Evolutionary conservation across 805 yeast species (phyloP), one percentile per base, ranked within the genome.

Genomic region (Candida krabiensis): DNA sequence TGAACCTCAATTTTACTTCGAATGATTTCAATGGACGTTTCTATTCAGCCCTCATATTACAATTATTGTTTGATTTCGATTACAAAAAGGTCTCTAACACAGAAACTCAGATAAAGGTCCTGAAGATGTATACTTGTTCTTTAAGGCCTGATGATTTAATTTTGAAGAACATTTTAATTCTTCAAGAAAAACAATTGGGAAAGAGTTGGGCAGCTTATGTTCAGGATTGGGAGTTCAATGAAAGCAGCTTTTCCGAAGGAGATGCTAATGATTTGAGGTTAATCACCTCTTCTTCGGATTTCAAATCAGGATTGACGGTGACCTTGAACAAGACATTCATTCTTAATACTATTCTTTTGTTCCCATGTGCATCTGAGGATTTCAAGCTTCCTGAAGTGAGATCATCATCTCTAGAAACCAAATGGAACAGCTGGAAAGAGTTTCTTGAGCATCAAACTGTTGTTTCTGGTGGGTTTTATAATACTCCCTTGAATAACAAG

Each of bases 151-250:
- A 75, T 25, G 97, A 91, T 54, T 55, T 76, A 37, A 41, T 89
- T 2, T 53, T 91, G 19, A 74, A 84, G 37, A 57, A 64, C 4
- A 61, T 86, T 2, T 55, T 91, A 30, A 67, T 70, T 37, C 56
- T 58, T 9, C 66, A 88, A 24, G 98, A 91, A 58, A 52, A 75
- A 0, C 60, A 62, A 3, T 50, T 70, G 5, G 49, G 42, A 7
- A 49, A 40, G 19, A 77, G 88, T 6, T 88, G 96, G 95, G 67
- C 83, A n/a, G 69, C 69, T 35, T 57, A 67, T 25, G 79, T 85
- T 4, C 63, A 69, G 23, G 66, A 72, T 30, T 86, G 95, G 95
- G 89, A 84, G 35, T 72, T 82, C 35, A 53, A 55, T 29, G 69
- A 70, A 8, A 43, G 35, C 5, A 39, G 37, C 1, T 15, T 30